phyloP scores from a whole-genome alignment of 129 eudicot species.

The Glebionis coronaria region DNA sequence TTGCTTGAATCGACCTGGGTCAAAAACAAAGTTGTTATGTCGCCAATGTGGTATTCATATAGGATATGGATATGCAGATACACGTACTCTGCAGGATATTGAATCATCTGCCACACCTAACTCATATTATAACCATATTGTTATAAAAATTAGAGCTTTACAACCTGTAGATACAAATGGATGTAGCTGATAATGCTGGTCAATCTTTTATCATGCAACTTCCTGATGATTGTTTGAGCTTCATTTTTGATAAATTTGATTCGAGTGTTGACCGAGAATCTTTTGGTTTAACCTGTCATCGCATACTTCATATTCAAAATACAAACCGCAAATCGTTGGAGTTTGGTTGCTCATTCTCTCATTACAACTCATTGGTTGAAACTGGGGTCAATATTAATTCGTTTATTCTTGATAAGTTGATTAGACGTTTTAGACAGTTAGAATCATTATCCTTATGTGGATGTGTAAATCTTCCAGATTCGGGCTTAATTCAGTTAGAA shows the following conservation, averaged over 20 bases:
- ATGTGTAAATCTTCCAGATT: slow-evolving; percentile 66
- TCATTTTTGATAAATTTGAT: slow-evolving; percentile 48
- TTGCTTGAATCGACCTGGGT: slow-evolving; percentile 43
- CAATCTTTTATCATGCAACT: slow-evolving; percentile 46
- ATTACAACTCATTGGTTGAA: slow-evolving; percentile 29
- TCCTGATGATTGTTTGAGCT: slow-evolving; percentile 35
- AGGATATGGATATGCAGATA: slow-evolving; percentile 55
- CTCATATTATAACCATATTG: slow-evolving; percentile 51
- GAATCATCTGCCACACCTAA: slow-evolving; percentile 50
- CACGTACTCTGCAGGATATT: slow-evolving; percentile 40
- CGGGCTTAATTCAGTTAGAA: slow-evolving; percentile 41
- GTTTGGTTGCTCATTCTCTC: slow-evolving; percentile 55
- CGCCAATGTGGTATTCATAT: slow-evolving; percentile 67
- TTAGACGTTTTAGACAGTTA: slow-evolving; percentile 54
- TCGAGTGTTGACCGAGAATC: slow-evolving; percentile 62
- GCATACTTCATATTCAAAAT: slow-evolving; percentile 69
- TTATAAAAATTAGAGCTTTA: slow-evolving; percentile 50
- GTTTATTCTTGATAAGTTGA: slow-evolving; percentile 44
- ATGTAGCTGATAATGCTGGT: background rate
- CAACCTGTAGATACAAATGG: slow-evolving; percentile 66
- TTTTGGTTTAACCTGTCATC: slow-evolving; percentile 81
- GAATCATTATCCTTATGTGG: slow-evolving; percentile 54
- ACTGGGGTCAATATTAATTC: slow-evolving; percentile 29
- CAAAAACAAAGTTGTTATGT: slow-evolving; percentile 66
- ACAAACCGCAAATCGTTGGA: slow-evolving; percentile 59